Conservation (phyloP, 768 basidiomycete genomes). For the Leccinum longicurvipes region DNA sequence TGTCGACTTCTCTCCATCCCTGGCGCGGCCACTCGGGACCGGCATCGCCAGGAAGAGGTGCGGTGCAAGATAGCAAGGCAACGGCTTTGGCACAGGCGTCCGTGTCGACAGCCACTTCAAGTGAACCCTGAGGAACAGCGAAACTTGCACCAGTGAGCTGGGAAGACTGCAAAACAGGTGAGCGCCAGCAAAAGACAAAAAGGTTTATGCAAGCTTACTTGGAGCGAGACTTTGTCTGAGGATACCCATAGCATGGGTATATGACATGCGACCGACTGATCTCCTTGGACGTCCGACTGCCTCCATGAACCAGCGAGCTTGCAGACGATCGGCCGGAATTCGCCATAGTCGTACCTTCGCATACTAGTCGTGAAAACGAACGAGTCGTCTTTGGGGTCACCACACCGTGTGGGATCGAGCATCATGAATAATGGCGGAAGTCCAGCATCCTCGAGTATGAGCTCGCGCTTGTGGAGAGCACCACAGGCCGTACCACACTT, state of each 20-base stretch:
- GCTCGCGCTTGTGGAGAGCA: conserved; percentile 68
- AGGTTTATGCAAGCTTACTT: conserved; percentile 40
- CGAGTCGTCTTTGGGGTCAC: conserved; percentile 68
- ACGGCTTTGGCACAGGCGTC: conserved; percentile 73
- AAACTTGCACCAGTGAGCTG: conserved; percentile 55
- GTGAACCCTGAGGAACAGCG: conserved; percentile 53
- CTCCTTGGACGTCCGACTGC: conserved; percentile 51
- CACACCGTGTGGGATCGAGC: conserved; percentile 81
- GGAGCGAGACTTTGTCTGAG: conserved; percentile 45
- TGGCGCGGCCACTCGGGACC: conserved; percentile 77
- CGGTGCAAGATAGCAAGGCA: conserved; percentile 73
- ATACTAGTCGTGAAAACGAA: conserved; percentile 84
- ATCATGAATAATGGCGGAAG: conserved; percentile 70
- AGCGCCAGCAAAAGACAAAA: not conserved
- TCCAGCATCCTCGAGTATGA: conserved; percentile 38
- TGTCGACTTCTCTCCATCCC: conserved; percentile 78
- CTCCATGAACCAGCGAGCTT: conserved; percentile 76
- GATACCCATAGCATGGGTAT: conserved; percentile 66
- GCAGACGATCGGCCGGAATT: conserved; percentile 73
- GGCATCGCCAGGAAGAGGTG: conserved; percentile 67
- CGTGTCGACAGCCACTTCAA: conserved; percentile 49
- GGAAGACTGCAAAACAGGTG: conserved; percentile 43
- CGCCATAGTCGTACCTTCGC: conserved; percentile 76
- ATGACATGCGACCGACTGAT: conserved; percentile 51
- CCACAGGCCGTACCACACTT: conserved; percentile 88